Evolutionary conservation across 805 yeast species (phyloP).

Genomic region (Lipomyces mesembrius): DNA sequence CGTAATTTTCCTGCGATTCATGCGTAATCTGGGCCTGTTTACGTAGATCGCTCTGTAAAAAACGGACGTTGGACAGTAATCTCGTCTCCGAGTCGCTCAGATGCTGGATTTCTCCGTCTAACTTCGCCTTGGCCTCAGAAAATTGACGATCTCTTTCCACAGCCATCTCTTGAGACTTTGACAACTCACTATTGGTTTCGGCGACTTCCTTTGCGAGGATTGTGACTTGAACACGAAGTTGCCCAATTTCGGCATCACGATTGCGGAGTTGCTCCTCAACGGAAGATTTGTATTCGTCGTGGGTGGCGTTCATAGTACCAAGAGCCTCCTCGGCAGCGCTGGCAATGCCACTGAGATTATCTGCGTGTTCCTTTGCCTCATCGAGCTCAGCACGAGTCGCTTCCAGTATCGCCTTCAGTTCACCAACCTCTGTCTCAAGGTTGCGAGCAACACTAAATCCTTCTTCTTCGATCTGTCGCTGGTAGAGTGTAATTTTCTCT

Average conservation of each 20-base stretch:
- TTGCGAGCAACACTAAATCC: conserved; percentile 41
- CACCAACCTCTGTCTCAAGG: conserved; percentile 44
- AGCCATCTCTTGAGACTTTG: conserved; percentile 38
- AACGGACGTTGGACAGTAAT: conserved; percentile 45
- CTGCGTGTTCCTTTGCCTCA: conserved; percentile 60
- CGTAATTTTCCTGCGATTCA: conserved; percentile 60
- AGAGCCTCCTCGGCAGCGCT: conserved; percentile 70
- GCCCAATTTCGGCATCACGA: conserved; percentile 23
- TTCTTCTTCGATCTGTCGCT: conserved; percentile 42
- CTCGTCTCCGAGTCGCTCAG: conserved; percentile 42
- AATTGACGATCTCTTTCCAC: conserved; percentile 32
- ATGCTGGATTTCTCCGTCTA: conserved; percentile 40
- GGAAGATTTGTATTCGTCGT: conserved; percentile 52
- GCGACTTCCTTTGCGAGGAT: conserved; percentile 41
- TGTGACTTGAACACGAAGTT: conserved; percentile 30
- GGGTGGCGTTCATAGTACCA: conserved; percentile 57
- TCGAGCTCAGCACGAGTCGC: conserved; percentile 60
- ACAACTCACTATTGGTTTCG: conserved; percentile 37
- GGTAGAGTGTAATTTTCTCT: conserved; percentile 39
- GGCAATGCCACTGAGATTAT: conserved; percentile 67
- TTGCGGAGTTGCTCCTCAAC: conserved; percentile 30
- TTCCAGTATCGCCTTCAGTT: conserved; percentile 50
- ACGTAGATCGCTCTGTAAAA: conserved; percentile 46
- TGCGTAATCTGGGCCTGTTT: conserved; percentile 55
- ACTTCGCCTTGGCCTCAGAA: conserved; percentile 39